Evolutionary conservation across 192 early-diverging fungal genomes (phyloP).

Genomic region (Hyaloraphidium curvatum): DNA sequence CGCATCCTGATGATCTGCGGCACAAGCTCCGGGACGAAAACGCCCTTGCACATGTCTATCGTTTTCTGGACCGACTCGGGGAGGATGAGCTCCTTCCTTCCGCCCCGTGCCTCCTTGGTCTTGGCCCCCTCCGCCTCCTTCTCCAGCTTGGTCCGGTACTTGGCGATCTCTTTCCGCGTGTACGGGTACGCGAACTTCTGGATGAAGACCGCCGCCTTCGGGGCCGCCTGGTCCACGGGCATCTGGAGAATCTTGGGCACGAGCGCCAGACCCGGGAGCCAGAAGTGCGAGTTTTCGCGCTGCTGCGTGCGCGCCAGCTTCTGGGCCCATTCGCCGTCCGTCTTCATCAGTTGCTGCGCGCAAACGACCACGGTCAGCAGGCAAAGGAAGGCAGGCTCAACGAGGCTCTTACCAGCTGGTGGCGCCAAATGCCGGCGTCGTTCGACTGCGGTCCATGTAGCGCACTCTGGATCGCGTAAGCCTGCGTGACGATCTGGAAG

Average conservation of each 20-base stretch:
- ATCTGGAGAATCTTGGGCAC: background rate
- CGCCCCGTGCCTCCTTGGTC: background rate
- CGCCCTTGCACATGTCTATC: background rate
- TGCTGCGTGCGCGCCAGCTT: too few species aligned
- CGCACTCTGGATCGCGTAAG: slow-evolving; percentile 18
- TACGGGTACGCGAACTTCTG: background rate
- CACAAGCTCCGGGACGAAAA: too few species aligned
- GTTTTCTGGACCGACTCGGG: background rate
- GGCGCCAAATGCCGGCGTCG: slow-evolving; percentile 21
- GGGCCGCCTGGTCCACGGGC: background rate
- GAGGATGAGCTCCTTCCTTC: background rate
- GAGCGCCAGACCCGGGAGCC: slow-evolving; percentile 1
- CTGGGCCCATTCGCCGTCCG: too few species aligned
- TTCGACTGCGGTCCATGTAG: slow-evolving; percentile 13
- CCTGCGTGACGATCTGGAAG: slow-evolving; percentile 29
- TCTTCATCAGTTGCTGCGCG: too few species aligned
- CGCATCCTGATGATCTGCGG: slow-evolving; percentile 21
- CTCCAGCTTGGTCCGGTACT: too few species aligned
- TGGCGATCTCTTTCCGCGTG: background rate
- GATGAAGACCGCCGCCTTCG: background rate
- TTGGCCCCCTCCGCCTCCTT: background rate
- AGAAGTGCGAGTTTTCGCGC: too few species aligned
- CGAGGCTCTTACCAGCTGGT: too few species aligned
- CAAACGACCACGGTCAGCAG: too few species aligned
- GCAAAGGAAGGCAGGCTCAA: too few species aligned